Evolutionary conservation across 805 yeast species (phyloP).

Genomic region (Lachancea quebecensis): DNA sequence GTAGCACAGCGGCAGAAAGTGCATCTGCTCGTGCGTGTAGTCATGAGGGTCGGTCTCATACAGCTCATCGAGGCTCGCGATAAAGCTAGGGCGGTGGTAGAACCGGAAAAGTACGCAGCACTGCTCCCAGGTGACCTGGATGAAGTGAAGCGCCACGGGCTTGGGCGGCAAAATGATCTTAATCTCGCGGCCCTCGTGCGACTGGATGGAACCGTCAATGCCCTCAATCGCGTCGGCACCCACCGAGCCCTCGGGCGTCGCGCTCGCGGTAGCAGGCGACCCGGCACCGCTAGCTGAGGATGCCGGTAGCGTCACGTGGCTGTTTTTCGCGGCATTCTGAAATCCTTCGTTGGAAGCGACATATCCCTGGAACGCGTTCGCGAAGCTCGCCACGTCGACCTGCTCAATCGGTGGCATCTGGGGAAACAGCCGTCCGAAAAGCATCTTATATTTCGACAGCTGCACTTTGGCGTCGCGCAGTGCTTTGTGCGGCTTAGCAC

Average conservation of each 20-base stretch:
- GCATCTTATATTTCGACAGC: slow-evolving; percentile 17
- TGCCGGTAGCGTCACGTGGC: slow-evolving; percentile 11
- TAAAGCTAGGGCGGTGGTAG: slow-evolving; percentile 78
- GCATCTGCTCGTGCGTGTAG: slow-evolving; percentile 70
- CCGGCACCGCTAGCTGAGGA: slow-evolving; percentile 1
- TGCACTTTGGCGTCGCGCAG: slow-evolving; percentile 14
- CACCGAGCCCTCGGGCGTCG: slow-evolving; percentile 2
- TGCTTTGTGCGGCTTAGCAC: background rate
- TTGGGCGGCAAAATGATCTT: slow-evolving; percentile 70
- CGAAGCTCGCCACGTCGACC: slow-evolving; percentile 24
- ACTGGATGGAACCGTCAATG: slow-evolving; percentile 17
- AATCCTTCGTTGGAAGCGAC: slow-evolving; percentile 9
- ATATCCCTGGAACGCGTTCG: slow-evolving; percentile 20
- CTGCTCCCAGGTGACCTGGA: slow-evolving; percentile 76
- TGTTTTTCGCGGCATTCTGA: slow-evolving; percentile 23
- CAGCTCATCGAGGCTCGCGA: slow-evolving; percentile 64
- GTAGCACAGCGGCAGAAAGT: slow-evolving; percentile 74
- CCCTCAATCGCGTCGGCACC: slow-evolving; percentile 13
- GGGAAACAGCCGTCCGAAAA: slow-evolving; percentile 24
- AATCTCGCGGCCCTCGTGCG: slow-evolving; percentile 40
- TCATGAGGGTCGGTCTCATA: slow-evolving; percentile 73
- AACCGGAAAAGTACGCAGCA: slow-evolving; percentile 81
- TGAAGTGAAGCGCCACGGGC: slow-evolving; percentile 62
- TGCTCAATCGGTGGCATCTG: slow-evolving; percentile 22
- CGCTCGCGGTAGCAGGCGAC: slow-evolving; percentile 4